Evolutionary conservation across 495 filamentous ascomycete species (phyloP), one percentile per base, ranked within the genome.

Genomic region (Emericellopsis terricola): DNA sequence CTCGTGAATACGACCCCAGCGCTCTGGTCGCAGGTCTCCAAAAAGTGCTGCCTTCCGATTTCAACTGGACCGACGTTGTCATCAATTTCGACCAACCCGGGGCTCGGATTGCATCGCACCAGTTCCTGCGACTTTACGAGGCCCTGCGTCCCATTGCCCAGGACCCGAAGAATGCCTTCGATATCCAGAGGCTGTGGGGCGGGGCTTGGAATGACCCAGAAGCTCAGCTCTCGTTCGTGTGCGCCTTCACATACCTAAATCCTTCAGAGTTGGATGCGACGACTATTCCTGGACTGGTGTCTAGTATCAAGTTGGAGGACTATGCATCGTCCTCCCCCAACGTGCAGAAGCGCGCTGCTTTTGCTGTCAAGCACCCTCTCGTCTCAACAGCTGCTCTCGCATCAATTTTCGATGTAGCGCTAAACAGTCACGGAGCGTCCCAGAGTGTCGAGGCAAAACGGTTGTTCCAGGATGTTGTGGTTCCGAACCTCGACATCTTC

Each of bases 111-210:
- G 73, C 80, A 5, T 67, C 76, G 16, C 59, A 64, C 13, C 89
- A 94, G 39, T 91, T 99, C 39, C 55, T 84, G 21, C 69, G 68
- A 19, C 53, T 99, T 9, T 87, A 83, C 51, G 62, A 76, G 34
- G 78, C 76, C 13, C 59, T 99, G 17, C 56, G 80, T 19, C 72
- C 72, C 1, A 59, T 80, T 35, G 79, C 80, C 24, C 60, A 55
- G 29, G 70, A 76, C 16, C 33, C 33, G n/a, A 66, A 75, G 13
- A 42, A 50, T 2, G 38, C 39, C 14, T 54, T 71, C 47, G 75
- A 92, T 52, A 71, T 94, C 29, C 78, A 92, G 51, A 69, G 64
- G 24, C 65, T 99, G 16, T 96, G 87, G 89, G 83, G 85, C 38
- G 87, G 85, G 21, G 65, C 73, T 29, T 96, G 91, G 89, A 69